phyloP scores from a whole-genome alignment of 2,329 filamentous ascomycete species.

The Colletotrichum eremochloae region DNA sequence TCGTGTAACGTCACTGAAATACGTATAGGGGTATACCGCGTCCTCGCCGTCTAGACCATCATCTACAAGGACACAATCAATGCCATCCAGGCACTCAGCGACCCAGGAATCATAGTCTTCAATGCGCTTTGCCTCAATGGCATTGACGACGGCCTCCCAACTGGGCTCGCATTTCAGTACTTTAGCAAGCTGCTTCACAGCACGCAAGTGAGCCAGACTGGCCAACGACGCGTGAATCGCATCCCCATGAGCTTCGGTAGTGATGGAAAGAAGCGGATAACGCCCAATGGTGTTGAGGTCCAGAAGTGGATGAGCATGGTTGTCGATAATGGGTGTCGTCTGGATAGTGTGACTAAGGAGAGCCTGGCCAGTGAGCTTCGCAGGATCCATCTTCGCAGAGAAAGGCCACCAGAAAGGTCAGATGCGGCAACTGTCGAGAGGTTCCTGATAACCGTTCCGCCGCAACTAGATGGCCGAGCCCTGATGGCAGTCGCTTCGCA shows the following conservation, averaged over 20 bases:
- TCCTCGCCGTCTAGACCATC: slow-evolving; percentile 72
- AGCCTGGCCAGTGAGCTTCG: slow-evolving; percentile 43
- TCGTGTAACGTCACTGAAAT: slow-evolving; percentile 75
- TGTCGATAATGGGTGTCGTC: slow-evolving; percentile 76
- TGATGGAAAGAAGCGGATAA: slow-evolving; percentile 70
- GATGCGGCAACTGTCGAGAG: neutral
- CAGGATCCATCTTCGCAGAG: slow-evolving; percentile 41
- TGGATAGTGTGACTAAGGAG: slow-evolving; percentile 58
- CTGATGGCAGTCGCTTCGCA: neutral
- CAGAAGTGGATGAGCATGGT: slow-evolving; percentile 79
- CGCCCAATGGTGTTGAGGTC: slow-evolving; percentile 61
- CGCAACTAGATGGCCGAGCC: slow-evolving; percentile 23
- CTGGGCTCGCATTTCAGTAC: slow-evolving; percentile 74
- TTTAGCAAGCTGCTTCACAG: slow-evolving; percentile 74
- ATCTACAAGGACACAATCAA: slow-evolving; percentile 82
- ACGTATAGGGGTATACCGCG: slow-evolving; percentile 69
- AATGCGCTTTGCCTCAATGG: slow-evolving; percentile 56
- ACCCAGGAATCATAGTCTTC: slow-evolving; percentile 69
- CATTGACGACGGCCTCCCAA: slow-evolving; percentile 68
- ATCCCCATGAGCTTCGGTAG: slow-evolving; percentile 78
- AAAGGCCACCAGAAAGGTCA: slow-evolving; percentile 28
- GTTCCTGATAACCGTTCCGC: slow-evolving; percentile 22
- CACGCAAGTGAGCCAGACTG: slow-evolving; percentile 78
- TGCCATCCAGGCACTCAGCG: slow-evolving; percentile 75
- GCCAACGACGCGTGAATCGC: slow-evolving; percentile 73